Base-by-base conservation (phyloP, 148 eudicot species). In the Vaccinium darrowii region DNA sequence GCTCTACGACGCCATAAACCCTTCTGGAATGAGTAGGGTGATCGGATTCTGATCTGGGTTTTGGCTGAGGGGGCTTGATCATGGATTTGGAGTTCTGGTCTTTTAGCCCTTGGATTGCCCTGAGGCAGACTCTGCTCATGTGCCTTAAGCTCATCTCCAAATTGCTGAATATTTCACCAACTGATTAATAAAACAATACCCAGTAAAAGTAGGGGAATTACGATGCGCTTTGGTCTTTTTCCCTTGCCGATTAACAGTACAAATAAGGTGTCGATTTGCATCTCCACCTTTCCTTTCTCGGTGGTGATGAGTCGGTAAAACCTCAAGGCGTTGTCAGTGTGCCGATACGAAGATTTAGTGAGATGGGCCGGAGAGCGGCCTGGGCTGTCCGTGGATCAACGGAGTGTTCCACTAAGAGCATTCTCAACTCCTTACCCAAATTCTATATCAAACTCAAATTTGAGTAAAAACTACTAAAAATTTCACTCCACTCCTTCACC, bases 21-120 rank as follows among this genome's bases (percentile, higher is more conserved):
- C 2, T 76, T 43, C 53, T 76, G 4, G 23, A 25, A 47, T 47
- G 23, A 47, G 27, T 21, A 0, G 79, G 79, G 54, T 21, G 51
- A 47, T 76, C 79, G 52, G 79, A 76, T 18, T 76, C 79, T 76
- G 79, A 76, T 21, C 14, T 47, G 53, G 79, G 78, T 75, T 19
- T 75, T 7, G 52, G 7, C 78, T 75, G 78, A 43, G 78, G 78
- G 53, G 78, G 79, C 79, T 76, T 76, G 1, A 76, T 76, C 54
- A 19, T 76, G 25, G 53, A 18, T 76, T 76, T 76, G 53, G 79
- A 76, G 79, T 76, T 76, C 13, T 75, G 23, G 53, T 75, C 78
- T 47, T 39, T 47, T 39, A 76, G 52, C 79, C 79, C 54, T 76
- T 21, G 53, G 79, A 74, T 23, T 74, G 52, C 78, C 50, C 78